Base-by-base conservation (phyloP, 2,329 filamentous ascomycete genomes). In the Nothophoma quercina region DNA sequence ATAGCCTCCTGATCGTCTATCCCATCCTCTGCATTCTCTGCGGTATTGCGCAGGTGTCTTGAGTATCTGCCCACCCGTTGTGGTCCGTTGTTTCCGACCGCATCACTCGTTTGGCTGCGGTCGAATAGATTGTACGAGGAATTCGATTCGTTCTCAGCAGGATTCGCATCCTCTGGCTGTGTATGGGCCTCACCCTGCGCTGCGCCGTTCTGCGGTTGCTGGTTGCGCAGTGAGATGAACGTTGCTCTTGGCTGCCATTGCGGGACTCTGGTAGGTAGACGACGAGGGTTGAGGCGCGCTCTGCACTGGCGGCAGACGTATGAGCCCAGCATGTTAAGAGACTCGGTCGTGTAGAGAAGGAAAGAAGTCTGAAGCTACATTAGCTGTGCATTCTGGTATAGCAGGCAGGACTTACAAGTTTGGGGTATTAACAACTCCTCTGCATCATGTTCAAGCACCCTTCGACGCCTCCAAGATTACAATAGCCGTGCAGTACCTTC, bases 301-400 rank as follows among this genome's bases (percentile, higher is more conserved):
- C 68, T 66, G 51, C 72, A 75, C 52, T 68, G 68, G 8, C 62
- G 64, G 49, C 72, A 74, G 19, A 74, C 54, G 52, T 73, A 70
- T 5, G 69, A 63, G 60, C 62, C 58, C 38, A 71, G 45, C 71
- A 73, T 75, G 18, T 39, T 55, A 47, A 50, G n/a, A 39, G 18
- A 41, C 16, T 28, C 54, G 38, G 23, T 22, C 18, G 49, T 21
- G 47, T 22, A 28, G 26, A 18, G 9, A 44, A 46, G 16, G 39
- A 39, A 42, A 8, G 22, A 36, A 36, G 15, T 29, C 50, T 51
- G 34, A 29, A 55, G 45, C n/a, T 41, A 28, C 19, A 30, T 55
- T 29, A 53, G 43, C 23, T 19, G n/a, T 28, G 38, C 6, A 15
- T 21, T 16, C 8, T 38, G 26, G 9, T 22, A 25, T 2, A 5